A percentile compares a stretch with the other conserved stretches of the same genome.
phyloP scores from a whole-genome alignment of 2,329 filamentous ascomycete genomes.

The Waltergamsia citrina region DNA sequence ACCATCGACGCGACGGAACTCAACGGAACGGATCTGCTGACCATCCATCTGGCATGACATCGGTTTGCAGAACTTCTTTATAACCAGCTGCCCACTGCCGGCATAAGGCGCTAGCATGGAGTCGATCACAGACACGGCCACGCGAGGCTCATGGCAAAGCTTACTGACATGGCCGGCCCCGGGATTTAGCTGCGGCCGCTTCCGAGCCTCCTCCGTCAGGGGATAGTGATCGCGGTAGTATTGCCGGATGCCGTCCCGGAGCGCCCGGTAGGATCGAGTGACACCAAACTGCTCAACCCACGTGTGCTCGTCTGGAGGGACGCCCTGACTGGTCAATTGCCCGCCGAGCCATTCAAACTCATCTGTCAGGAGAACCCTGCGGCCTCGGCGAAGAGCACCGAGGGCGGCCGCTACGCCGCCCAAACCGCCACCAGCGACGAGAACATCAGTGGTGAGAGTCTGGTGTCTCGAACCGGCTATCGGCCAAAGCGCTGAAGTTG shows the following conservation, averaged over 20 bases:
- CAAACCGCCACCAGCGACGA: slow-evolving; percentile 13
- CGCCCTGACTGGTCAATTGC: slow-evolving; percentile 16
- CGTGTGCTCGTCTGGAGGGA: slow-evolving; percentile 16
- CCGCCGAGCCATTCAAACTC: slow-evolving; percentile 18
- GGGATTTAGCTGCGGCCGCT: slow-evolving; percentile 13
- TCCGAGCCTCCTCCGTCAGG: slow-evolving; percentile 13
- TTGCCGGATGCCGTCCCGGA: slow-evolving; percentile 13
- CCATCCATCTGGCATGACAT: slow-evolving; percentile 10
- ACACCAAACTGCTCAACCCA: slow-evolving; percentile 18
- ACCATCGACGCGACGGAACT: slow-evolving; percentile 6
- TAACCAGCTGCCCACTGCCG: slow-evolving; percentile 11
- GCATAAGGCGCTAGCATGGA: slow-evolving; percentile 14
- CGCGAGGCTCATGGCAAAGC: slow-evolving; percentile 16
- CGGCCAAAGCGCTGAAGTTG: slow-evolving; percentile 2
- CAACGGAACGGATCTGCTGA: slow-evolving; percentile 3
- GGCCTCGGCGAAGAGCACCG: slow-evolving; percentile 13
- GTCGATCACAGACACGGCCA: slow-evolving; percentile 16
- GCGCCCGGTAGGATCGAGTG: slow-evolving; percentile 13
- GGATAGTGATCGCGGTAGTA: slow-evolving; percentile 16
- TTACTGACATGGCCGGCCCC: slow-evolving; percentile 17
- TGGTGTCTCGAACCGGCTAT: slow-evolving; percentile 1
- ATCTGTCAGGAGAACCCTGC: slow-evolving; percentile 13
- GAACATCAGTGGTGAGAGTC: slow-evolving; percentile 11
- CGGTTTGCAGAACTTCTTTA: slow-evolving; percentile 11
- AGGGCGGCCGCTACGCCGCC: slow-evolving; percentile 17